Evolutionary conservation across 805 yeast species (phyloP), one percentile per base, ranked within the genome.

Genomic region (Pichia manshurica): DNA sequence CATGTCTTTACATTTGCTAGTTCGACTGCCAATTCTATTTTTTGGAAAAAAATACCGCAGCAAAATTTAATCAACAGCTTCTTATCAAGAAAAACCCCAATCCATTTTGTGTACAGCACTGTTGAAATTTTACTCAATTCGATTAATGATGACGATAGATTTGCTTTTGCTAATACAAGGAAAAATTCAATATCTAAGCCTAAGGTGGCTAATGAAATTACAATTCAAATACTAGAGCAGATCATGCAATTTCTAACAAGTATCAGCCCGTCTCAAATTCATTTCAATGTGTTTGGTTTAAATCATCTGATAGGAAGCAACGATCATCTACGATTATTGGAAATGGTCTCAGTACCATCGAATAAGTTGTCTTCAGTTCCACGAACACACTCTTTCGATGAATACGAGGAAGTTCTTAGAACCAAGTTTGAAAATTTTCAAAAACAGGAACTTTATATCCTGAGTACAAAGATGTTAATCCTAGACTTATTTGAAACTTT

Each of bases 221-320:
- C 47, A 2, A 7, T 39, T 12, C 43, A 42, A 19, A 33, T 41
- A 6, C 35, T 48, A 17, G 50, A 44, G n/a, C 47, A 48, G 32
- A 21, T 20, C 6, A 48, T 48, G 47, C 39, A 39, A 23, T 23
- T 48, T 21, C 35, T 48, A 31, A 38, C 39, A 7, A 39, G 22
- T 28, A 16, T 48, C 6, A 19, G 20, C 20, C 47, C 50, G 3
- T n/a, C 25, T 7, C 50, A 48, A 29, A 44, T 48, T 32, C 45
- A 44, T 15, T 49, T 75, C 55, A 64, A 69, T 54, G 65, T 78
- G 40, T 75, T 66, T 54, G 85, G 87, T 0, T 61, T 82, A 41
- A 81, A 78, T 57, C 58, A 82, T 48, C 51, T 70, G 3, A 45
- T 78, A 28, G 87, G 87, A 0, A 75, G 77, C 53, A 78, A 76